Conservation (phyloP, 345 rosid species). For the Limnanthes douglasii region DNA sequence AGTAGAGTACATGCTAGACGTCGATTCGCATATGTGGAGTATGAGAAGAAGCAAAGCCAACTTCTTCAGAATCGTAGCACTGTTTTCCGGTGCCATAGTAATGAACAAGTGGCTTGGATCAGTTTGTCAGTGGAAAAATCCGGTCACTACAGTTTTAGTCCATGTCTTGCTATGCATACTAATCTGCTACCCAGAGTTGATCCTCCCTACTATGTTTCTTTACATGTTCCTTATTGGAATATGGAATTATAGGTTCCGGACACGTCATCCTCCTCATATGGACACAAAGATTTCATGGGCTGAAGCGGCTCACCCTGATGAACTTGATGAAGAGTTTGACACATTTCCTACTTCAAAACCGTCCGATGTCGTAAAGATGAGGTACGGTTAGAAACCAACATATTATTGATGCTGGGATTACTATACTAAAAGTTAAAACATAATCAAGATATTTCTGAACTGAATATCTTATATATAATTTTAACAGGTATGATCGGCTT, state of each 20-base stretch:
- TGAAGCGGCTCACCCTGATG: constrained; percentile 64
- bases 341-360: constrained; percentile 59
- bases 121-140: constrained; percentile 68
- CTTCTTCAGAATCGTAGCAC: constrained; percentile 69
- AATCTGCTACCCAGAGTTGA: constrained; percentile 68
- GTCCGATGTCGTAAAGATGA: constrained; percentile 58
- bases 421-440: too few species aligned
- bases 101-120: constrained; percentile 67
- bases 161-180: constrained; percentile 58
- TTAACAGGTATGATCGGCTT: constrained; percentile 63
- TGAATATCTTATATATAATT: too few species aligned
- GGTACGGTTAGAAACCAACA: too few species aligned
- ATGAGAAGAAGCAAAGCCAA: constrained; percentile 88
- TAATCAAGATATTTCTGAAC: too few species aligned
- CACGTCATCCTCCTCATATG: constrained; percentile 68
- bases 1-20: constrained; percentile 88
- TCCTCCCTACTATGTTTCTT: constrained; percentile 62
- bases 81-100: constrained; percentile 46
- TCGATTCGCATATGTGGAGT: constrained; percentile 93
- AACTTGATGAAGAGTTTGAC: constrained; percentile 75
- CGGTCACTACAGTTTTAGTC: constrained; percentile 46
- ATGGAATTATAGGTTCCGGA: constrained; percentile 58
- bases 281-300: constrained; percentile 81
- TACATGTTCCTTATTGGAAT: constrained; percentile 78
- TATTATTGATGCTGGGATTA: too few species aligned